Conservation (phyloP, 2,329 filamentous ascomycete genomes). For the Beauveria brongniartii region DNA sequence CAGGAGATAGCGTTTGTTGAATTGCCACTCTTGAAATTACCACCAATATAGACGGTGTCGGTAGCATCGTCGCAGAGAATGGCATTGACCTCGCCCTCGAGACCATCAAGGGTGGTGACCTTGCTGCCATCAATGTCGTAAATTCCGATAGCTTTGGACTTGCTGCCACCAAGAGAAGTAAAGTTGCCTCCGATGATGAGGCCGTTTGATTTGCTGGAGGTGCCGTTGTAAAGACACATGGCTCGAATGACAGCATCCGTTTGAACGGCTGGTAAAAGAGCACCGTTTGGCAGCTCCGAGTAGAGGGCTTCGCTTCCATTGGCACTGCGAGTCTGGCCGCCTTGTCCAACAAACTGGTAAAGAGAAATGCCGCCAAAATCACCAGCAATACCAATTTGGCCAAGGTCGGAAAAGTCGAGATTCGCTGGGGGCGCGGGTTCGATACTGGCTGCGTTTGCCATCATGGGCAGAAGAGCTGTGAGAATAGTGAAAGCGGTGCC, state of each 20-base stretch:
- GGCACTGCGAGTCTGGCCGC: constrained; percentile 53
- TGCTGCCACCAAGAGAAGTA: constrained; percentile 71
- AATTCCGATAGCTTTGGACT: constrained; percentile 71
- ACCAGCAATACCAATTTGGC: constrained; percentile 76
- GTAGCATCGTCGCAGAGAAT: constrained; percentile 72
- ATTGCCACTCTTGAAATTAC: constrained; percentile 70
- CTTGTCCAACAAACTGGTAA: constrained; percentile 78
- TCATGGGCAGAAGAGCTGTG: constrained; percentile 28
- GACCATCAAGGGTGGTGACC: constrained; percentile 67
- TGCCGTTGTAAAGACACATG: constrained; percentile 72
- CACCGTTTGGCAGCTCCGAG: constrained; percentile 75
- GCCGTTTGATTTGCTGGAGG: constrained; percentile 59
- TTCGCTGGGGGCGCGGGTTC: constrained; percentile 57
- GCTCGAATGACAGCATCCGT: constrained; percentile 79
- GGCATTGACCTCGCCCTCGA: constrained; percentile 74
- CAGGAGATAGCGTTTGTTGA: constrained; percentile 88
- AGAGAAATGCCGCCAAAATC: constrained; percentile 89
- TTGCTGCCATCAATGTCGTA: constrained; percentile 66
- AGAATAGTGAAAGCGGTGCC: constrained; percentile 30
- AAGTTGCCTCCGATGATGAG: constrained; percentile 92
- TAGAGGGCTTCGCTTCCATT: constrained; percentile 80
- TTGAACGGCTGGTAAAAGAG: constrained; percentile 63
- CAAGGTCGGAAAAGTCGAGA: constrained; percentile 70
- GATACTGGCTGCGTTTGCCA: constrained; percentile 48
- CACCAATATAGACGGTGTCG: constrained; percentile 83